Base-by-base conservation (phyloP, 306 rosid species). In the Vicia villosa region DNA sequence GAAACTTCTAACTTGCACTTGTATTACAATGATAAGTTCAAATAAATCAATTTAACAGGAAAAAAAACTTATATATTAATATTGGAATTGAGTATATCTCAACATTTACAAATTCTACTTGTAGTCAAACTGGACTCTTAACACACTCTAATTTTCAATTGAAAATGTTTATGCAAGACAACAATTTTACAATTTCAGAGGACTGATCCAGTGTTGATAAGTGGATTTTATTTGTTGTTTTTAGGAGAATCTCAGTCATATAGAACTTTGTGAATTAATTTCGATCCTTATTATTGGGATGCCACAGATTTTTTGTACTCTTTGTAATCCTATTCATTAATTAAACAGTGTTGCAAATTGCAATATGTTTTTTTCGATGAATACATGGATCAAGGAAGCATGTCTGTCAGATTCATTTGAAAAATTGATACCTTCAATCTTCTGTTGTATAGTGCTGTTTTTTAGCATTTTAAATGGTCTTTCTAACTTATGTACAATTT, bases 361-460 rank as follows among this genome's bases (percentile, higher is more conserved):
- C 56, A 69, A 74, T 59, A 41, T 79, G 68, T 71, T 74, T 72
- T 42, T 66, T 66, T 64, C 63, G 43, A 56, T 37, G 15, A 66
- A 61, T 82, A 72, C 87, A 82, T 38, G 57, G 77, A 78, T 82
- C 75, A 36, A 84, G 78, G 88, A 75, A 81, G 91, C 83, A 90
- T 87, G 89, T 86, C 88, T 82, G 89, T 86, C 89, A 77, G 84
- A 80, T 72, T 87, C 38, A 55, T 82, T 82, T 81, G 81, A 77
- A 79, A 57, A 61, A 1, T 69, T 40, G 66, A 69, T 43, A 65
- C 15, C 56, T 37, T 58, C 75, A 61, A 34, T 76, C 38, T 43
- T 63, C 37, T 49, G 76, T 64, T 64, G 0, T 26, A 63, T 64
- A 58, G 21, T 82, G 34, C 38, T 61, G 10, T 22, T 76, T 76